Evolutionary conservation across 2,329 filamentous ascomycete genomes (phyloP), one percentile per base, ranked within the genome.

Genomic region (Xylariaceae sp.): DNA sequence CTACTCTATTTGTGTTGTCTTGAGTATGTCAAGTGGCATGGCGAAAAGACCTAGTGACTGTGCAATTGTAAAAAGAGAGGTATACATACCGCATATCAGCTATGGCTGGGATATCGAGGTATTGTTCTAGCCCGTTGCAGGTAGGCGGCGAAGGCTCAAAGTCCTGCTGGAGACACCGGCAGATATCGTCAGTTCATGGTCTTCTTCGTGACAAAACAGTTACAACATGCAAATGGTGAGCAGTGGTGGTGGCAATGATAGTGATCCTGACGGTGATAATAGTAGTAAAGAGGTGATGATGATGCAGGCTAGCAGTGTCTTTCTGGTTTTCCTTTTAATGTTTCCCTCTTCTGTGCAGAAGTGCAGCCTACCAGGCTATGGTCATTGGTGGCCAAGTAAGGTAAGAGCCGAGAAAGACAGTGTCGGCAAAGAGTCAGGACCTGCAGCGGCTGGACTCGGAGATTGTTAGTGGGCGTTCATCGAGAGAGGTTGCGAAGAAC

Each of bases 51-150:
- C n/a, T n/a, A n/a, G n/a, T n/a, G n/a, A n/a, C n/a, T n/a, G n/a
- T n/a, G 36, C 27, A 18, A 11, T 10, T 26, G 7, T 27, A 50
- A 30, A 42, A 47, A 35, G n/a, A 33, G 11, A 35, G 41, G 44
- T 24, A 51, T 15, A 79, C 81, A 68, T 70, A 83, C 81, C 81
- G 80, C 73, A 82, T 80, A 67, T 83, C 80, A 76, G 73, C 67
- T 63, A 76, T 73, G 45, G 75, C 70, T 49, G 75, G 75, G 64
- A 82, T 75, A 48, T 80, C 78, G 67, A 82, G 75, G 66, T 81
- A 83, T 63, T 50, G 47, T 52, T 81, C 79, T 68, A 82, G 73
- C 69, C 77, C 78, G 64, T 71, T 65, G 67, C 74, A 75, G 53
- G 73, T 70, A 59, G 74, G 71, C 70, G 79, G 75, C 70, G 80